These are phyloP conservation scores for Scleromitrula shiraiana DNA, from an alignment of 2,329 filamentous ascomycete genomes.

Conservation along the genomic window DNA sequence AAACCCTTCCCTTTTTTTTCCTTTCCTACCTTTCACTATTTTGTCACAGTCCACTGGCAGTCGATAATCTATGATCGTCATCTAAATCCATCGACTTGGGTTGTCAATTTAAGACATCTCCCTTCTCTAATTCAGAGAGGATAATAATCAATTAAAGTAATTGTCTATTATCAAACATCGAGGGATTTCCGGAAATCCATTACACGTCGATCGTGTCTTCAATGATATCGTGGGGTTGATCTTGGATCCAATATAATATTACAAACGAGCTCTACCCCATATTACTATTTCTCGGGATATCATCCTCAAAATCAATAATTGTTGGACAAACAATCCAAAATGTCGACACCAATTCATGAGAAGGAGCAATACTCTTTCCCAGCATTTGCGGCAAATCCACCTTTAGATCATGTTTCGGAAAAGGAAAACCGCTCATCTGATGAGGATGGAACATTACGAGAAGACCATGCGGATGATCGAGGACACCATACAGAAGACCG, in stretches of 20 bases:
- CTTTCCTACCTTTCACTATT: not conserved
- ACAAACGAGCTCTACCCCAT: conserved; percentile 1
- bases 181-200: not conserved
- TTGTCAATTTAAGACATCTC: not conserved
- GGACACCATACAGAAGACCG: conserved; percentile 21
- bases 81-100: not conserved
- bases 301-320: no score
- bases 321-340: conserved; percentile 4
- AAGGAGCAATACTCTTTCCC: conserved; percentile 29
- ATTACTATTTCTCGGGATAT: not conserved
- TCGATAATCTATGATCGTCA: conserved; percentile 6
- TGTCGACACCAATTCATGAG: conserved; percentile 26
- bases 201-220: not conserved
- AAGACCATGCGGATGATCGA: conserved; percentile 17
- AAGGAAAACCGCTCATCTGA: conserved; percentile 25
- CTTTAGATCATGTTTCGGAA: not conserved
- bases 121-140: not conserved
- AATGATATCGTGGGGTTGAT: conserved; percentile 5
- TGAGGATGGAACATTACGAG: conserved; percentile 28
- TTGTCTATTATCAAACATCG: not conserved
- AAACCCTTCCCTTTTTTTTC: not conserved
- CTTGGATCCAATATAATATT: conserved; percentile 1
- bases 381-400: conserved; percentile 19
- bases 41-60: not conserved
- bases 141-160: not conserved